Evolutionary conservation across 2,329 filamentous ascomycete species (phyloP), one percentile per base, ranked within the genome.

Genomic region (Aspergillus fumigatiaffinis): DNA sequence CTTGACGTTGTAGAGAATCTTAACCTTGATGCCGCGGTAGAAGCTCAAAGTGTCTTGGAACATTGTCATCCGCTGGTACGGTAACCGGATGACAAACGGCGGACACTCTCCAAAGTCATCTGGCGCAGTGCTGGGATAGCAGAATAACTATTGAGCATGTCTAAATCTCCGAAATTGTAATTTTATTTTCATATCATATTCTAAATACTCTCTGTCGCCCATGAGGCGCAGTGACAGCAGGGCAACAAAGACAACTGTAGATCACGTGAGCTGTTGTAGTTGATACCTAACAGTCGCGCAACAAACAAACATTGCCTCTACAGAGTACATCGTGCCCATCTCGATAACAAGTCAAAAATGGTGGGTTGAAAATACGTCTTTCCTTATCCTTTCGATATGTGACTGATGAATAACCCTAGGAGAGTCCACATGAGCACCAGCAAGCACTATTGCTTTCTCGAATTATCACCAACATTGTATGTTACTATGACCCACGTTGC

Each of bases 381-480:
- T 28, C 14, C 3, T 44, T 7, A 21, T 46, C 7, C 8, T 4
- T 7, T 46, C 9, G 0, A 10, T 8, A 12, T 10, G 1, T 47
- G 7, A 26, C 44, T 47, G 21, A 47, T 14, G 3, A 25, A 60
- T 17, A n/a, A 23, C 1, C 50, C 47, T 54, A 87, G 93, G 94
- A 99, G 76, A 96, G 91, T 69, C 94, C 94, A 42, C 94, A 99
- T 72, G 94, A 97, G 74, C 92, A 97, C 67, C 94, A 97, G 80
- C 93, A 99, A 81, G 95, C 89, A 70, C 82, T 96, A 53, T 83
- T 99, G 68, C 84, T 97, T 49, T 94, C 91, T 23, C 91, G 94
- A 60, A 97, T 99, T 77, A 96, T 97, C 77, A 94, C 88, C 71
- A 99, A 99, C 71, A 92, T 97, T 70, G 93, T 97, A 84, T 72